Percentiles rank a stretch among this genome's conserved stretches.
phyloP scores from a whole-genome alignment of 1,284 basidiomycete genomes.

The Lentinus polychrous region DNA sequence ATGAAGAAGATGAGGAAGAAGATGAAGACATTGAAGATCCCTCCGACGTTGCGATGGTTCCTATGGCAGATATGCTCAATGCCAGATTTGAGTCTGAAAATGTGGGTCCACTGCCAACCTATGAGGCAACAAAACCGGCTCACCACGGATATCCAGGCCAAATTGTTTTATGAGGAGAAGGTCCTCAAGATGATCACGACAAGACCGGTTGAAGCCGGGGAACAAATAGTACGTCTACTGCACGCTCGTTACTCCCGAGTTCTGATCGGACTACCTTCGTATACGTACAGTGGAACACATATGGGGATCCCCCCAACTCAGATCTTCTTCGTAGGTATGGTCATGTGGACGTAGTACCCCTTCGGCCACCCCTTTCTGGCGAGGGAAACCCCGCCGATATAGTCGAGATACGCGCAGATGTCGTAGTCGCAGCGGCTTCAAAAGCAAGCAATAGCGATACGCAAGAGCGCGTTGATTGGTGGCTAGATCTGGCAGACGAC shows the following conservation, averaged over 20 bases:
- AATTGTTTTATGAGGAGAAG: conserved; percentile 74
- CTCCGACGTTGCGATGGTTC: conserved; percentile 86
- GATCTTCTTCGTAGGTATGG: conserved; percentile 92
- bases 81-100: conserved; percentile 85
- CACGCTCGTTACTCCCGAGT: conserved; percentile 1
- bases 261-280: background rate
- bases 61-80: conserved; percentile 94
- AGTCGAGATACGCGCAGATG: conserved; percentile 78
- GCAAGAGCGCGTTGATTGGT: conserved; percentile 77
- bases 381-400: conserved; percentile 82
- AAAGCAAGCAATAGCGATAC: conserved; percentile 20
- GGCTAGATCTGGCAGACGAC: conserved; percentile 85
- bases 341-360: conserved; percentile 76
- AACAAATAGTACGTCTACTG: conserved; percentile 72
- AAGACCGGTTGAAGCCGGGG: conserved; percentile 66
- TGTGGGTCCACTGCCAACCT: conserved; percentile 35
- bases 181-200: conserved; percentile 80
- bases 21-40: conserved; percentile 61
- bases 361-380: conserved; percentile 31
- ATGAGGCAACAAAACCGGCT: background rate
- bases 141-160: conserved; percentile 46
- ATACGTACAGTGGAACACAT: conserved; percentile 80
- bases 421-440: conserved; percentile 52
- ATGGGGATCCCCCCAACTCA: conserved; percentile 92
- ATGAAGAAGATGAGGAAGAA: conserved; percentile 32